Evolutionary conservation across 2,329 filamentous ascomycete species (phyloP).

Genomic region (Chaetomium sp.): DNA sequence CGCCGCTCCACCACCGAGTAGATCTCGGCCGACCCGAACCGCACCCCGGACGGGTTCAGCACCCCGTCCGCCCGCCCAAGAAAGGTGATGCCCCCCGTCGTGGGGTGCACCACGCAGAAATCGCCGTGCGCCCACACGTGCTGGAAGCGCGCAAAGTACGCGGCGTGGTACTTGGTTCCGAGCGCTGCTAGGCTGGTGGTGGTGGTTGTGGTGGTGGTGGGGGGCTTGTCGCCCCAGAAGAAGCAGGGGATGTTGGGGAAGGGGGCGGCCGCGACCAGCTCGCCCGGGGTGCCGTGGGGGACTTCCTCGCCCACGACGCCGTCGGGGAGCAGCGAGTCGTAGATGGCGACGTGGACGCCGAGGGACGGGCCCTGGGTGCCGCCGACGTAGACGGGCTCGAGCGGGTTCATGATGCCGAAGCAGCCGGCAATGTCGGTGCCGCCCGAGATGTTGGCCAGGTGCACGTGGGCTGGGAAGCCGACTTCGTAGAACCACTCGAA

Average conservation of each 20-base stretch:
- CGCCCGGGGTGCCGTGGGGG: constrained; percentile 66
- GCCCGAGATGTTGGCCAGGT: constrained; percentile 73
- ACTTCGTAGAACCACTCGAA: constrained; percentile 79
- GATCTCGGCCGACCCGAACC: constrained; percentile 80
- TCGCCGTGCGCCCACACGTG: constrained; percentile 83
- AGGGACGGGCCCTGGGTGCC: constrained; percentile 55
- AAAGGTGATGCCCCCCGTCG: constrained; percentile 66
- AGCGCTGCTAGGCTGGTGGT: constrained; percentile 43
- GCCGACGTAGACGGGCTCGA: constrained; percentile 65
- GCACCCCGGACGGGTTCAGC: constrained; percentile 75
- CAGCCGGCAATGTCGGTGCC: constrained; percentile 73
- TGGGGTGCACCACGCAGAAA: constrained; percentile 71
- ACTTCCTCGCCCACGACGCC: constrained; percentile 49
- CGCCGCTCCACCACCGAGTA: constrained; percentile 71
- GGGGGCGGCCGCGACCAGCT: constrained; percentile 68
- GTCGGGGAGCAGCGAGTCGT: constrained; percentile 61
- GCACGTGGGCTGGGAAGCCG: constrained; percentile 67
- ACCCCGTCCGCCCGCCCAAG: constrained; percentile 77
- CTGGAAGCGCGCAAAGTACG: constrained; percentile 64
- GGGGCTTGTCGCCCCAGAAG: constrained; percentile 60
- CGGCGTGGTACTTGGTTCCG: constrained; percentile 59
- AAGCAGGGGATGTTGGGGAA: constrained; percentile 77
- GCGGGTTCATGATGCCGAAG: constrained; percentile 66
- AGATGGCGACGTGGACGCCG: constrained; percentile 58
- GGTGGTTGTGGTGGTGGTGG: background rate